Evolutionary conservation across 169 alveolate genomes (phyloP).

Genomic region (Babesia sp.): DNA sequence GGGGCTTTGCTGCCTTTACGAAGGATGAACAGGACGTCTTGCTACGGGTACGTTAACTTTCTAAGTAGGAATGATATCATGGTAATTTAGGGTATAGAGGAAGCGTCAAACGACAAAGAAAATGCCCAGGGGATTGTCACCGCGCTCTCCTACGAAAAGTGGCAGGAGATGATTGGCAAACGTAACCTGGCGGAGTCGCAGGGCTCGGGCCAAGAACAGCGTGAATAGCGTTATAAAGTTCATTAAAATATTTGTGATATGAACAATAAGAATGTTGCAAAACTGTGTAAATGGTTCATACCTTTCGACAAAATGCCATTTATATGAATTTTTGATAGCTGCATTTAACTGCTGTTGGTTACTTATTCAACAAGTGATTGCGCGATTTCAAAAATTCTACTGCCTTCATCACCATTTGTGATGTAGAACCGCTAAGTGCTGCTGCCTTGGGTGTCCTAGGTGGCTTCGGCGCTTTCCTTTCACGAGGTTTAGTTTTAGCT

Average conservation of each 20-base stretch:
- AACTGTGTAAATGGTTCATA: no score
- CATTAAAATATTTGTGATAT: no score
- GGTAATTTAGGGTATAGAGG: conserved; percentile 21
- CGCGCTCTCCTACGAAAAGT: conserved; percentile 57
- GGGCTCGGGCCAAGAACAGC: no score
- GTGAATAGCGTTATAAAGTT: no score
- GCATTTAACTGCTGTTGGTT: no score
- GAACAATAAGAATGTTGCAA: no score
- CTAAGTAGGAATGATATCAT: no score
- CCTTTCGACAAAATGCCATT: no score
- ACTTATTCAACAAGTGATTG: conserved; percentile 38
- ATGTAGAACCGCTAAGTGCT: conserved; percentile 16
- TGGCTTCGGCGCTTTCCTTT: conserved; percentile 1
- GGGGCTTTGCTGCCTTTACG: conserved; percentile 66
- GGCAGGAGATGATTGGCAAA: conserved; percentile 26
- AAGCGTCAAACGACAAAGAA: background rate
- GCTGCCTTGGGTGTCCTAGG: conserved; percentile 23
- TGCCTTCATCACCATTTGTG: conserved; percentile 45
- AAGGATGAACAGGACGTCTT: conserved; percentile 25
- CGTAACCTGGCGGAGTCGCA: background rate
- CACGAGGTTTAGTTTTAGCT: background rate
- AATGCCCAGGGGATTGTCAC: conserved; percentile 60
- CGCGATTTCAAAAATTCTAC: conserved; percentile 40
- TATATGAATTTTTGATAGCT: no score
- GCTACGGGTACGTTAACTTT: conserved; percentile 21